Evolutionary conservation across 164 flowering plant species (phyloP), one percentile per base, ranked within the genome.

Genomic region (Tetrastigma voinierianum): DNA sequence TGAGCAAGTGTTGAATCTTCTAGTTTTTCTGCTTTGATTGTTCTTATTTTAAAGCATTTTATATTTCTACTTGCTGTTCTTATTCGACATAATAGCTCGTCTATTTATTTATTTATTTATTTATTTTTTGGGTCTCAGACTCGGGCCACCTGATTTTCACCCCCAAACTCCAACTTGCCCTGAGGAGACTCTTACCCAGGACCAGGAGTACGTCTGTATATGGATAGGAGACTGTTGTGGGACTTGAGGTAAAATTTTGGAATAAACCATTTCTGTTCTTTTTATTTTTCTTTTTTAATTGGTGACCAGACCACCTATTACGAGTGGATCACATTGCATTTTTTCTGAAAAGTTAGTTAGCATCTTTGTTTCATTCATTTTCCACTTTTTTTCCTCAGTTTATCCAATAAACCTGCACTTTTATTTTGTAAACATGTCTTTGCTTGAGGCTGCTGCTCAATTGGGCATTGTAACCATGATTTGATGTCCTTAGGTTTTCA

Each of bases 221-320:
- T 74, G 99, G 99, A 65, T 96, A 96, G 82, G 99, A 93, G 63
- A 91, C 87, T 49, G 87, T 90, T 80, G 97, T 91, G 60, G 99
- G 98, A 61, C 83, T 96, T 69, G 96, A 93, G 98, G 99, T 96
- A 77, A 55, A 32, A 61, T 69, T 57, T 67, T 59, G 46, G 32
- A 45, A 48, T 59, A n/a, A 43, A 14, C 51, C 15, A 24, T 51
- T 56, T 56, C 16, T 32, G 40, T 32, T 43, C 12, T 52, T 4
- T 55, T n/a, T n/a, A n/a, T n/a, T n/a, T n/a, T n/a, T n/a, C n/a
- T n/a, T 47, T 13, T n/a, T 46, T 20, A 20, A 52, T 9, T 46
- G 25, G 52, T 21, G 21, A 49, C 49, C n/a, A n/a, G n/a, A n/a
- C n/a, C n/a, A n/a, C n/a, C 9, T 9, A 6, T 43, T 44, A 2